Evolutionary conservation across 2,329 filamentous ascomycete species (phyloP), one percentile per base, ranked within the genome.

Genomic region (Paraphaeosphaeria minitans): DNA sequence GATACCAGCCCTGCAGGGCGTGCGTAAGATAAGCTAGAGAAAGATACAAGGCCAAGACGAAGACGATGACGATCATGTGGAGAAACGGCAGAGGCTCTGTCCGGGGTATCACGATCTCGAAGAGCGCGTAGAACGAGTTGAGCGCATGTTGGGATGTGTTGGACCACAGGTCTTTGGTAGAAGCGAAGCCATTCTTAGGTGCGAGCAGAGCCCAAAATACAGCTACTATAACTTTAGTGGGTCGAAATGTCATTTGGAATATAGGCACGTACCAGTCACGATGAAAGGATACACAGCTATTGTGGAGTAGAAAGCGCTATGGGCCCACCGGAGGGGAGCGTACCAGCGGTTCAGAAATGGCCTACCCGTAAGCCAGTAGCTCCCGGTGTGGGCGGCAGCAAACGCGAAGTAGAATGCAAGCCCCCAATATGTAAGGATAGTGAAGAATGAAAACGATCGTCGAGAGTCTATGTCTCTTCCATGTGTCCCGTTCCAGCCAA

Each of bases 351-450:
- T 67, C 29, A 81, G 64, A 45, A 76, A 71, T 5, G 77, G 67
- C 1, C 61, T 70, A 8, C 77, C 77, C 2, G 71, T 75, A 12
- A 75, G 56, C 70, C 74, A 77, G 78, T 94, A 95, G 49, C 82
- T 83, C 53, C 86, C 78, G 6, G 90, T 92, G 79, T 96, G 91
- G 19, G 86, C 62, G 19, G 89, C 82, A 1, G 89, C 82, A 69
- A 88, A 79, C 57, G 87, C 81, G 73, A 89, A 89, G 81, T 96
- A 96, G 79, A 93, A 94, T 24, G 85, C 87, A 37, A 94, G 78
- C 1, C 91, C 91, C 90, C 90, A 95, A 82, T 89, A 95, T 10
- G 89, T 91, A 58, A 95, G 80, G 69, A 88, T 82, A 29, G 92
- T 96, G 80, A 96, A 96, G 82, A 87, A 96, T 68, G 88, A 91